phyloP scores from a whole-genome alignment of 2,329 filamentous ascomycete genomes.

The Macrophomina phaseolina region DNA sequence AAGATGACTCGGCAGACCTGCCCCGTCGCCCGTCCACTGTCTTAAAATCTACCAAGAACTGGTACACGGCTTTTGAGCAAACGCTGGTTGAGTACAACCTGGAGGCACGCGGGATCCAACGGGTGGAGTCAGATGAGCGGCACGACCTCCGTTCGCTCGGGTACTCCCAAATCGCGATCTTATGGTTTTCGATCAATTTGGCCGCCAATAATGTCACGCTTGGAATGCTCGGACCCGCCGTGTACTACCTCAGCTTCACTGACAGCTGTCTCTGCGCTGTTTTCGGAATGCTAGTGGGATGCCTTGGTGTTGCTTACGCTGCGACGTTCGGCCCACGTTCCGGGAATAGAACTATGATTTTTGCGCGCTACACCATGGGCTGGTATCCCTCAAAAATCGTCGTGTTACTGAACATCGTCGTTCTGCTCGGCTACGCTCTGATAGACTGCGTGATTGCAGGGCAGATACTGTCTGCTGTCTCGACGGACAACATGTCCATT shows the following conservation, averaged over 20 bases:
- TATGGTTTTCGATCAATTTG: slow-evolving; percentile 69
- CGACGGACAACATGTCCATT: slow-evolving; percentile 63
- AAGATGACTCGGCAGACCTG: neutral
- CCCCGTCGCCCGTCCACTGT: neutral
- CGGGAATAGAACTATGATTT: slow-evolving; percentile 67
- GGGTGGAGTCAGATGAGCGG: slow-evolving; percentile 61
- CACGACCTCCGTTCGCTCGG: slow-evolving; percentile 58
- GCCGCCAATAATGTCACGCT: slow-evolving; percentile 68
- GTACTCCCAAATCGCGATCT: slow-evolving; percentile 61
- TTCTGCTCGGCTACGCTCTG: slow-evolving; percentile 66
- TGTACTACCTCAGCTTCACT: slow-evolving; percentile 63
- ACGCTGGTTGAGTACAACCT: slow-evolving; percentile 59
- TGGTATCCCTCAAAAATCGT: slow-evolving; percentile 70
- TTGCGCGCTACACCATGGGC: slow-evolving; percentile 67
- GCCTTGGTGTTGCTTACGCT: slow-evolving; percentile 62
- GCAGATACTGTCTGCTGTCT: slow-evolving; percentile 71
- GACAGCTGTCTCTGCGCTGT: slow-evolving; percentile 63
- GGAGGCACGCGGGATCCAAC: slow-evolving; percentile 65
- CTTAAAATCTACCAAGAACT: slow-evolving; percentile 1
- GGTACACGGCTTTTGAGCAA: slow-evolving; percentile 42
- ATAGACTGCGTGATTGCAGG: slow-evolving; percentile 71
- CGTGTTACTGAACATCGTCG: slow-evolving; percentile 66
- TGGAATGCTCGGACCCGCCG: slow-evolving; percentile 66
- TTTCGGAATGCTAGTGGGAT: slow-evolving; percentile 63
- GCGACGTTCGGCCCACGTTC: slow-evolving; percentile 66